phyloP scores from a whole-genome alignment of 2,329 filamentous ascomycete species.

The Penicillium sp. region DNA sequence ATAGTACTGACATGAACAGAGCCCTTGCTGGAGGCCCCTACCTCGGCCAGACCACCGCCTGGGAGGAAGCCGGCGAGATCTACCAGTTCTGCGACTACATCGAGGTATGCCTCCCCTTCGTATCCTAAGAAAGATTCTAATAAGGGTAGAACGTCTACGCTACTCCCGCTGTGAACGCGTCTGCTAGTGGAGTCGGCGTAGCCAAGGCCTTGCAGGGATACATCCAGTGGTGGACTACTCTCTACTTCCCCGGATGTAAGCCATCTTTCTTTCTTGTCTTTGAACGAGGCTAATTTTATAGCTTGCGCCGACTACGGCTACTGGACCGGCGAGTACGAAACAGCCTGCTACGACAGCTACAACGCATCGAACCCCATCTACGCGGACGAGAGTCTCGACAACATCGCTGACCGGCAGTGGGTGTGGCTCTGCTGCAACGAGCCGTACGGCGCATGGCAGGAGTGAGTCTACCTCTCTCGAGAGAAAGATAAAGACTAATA shows the following conservation, averaged over 20 bases:
- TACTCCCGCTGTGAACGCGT: constrained; percentile 27
- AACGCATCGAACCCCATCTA: constrained; percentile 49
- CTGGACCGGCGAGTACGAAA: constrained; percentile 40
- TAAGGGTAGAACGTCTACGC: constrained; percentile 29
- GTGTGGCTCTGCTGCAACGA: constrained; percentile 62
- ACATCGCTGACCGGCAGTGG: constrained; percentile 53
- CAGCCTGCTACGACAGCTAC: constrained; percentile 54
- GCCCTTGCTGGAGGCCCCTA: constrained; percentile 55
- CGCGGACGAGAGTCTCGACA: constrained; percentile 47
- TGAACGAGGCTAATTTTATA: constrained; percentile 16
- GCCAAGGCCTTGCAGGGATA: constrained; percentile 53
- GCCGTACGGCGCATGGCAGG: constrained; percentile 57
- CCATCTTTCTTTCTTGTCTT: constrained; percentile 31
- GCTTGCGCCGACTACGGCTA: constrained; percentile 50
- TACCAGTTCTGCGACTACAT: constrained; percentile 50
- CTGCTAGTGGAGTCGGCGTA: constrained; percentile 49
- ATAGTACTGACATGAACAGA: constrained; percentile 25
- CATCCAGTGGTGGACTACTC: constrained; percentile 50
- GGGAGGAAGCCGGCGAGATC: constrained; percentile 32
- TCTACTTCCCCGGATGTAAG: constrained; percentile 48
- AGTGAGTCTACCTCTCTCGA: constrained; percentile 35
- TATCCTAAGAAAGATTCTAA: background rate
- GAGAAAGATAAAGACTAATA: background rate
- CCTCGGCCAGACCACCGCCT: constrained; percentile 54
- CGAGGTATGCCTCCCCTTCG: constrained; percentile 44